These are phyloP conservation scores for Penicillium silybi DNA, from an alignment of 495 filamentous ascomycete species.

Conservation along the genomic window DNA sequence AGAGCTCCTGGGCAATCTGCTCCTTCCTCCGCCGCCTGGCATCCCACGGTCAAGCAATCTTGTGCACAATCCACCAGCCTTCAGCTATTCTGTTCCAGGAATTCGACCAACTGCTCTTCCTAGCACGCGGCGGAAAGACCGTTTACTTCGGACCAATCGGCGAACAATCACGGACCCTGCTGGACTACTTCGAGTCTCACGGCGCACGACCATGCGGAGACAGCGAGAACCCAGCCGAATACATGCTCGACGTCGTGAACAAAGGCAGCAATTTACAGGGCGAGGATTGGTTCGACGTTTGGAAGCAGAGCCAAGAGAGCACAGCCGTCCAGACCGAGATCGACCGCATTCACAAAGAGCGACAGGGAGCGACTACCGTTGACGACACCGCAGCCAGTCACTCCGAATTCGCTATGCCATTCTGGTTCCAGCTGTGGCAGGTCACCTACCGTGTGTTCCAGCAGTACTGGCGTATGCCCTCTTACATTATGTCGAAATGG, in stretches of 20 bases:
- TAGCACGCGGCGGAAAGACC: slow-evolving; percentile 61
- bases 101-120: slow-evolving; percentile 83
- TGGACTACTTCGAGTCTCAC: slow-evolving; percentile 72
- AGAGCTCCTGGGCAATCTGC: slow-evolving; percentile 70
- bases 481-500: slow-evolving; percentile 39
- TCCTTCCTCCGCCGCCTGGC: slow-evolving; percentile 76
- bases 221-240: slow-evolving; percentile 79
- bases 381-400: slow-evolving; percentile 9
- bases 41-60: slow-evolving; percentile 81
- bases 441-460: slow-evolving; percentile 45
- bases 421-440: slow-evolving; percentile 41
- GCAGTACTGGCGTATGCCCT: slow-evolving; percentile 53
- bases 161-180: slow-evolving; percentile 63
- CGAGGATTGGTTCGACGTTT: slow-evolving; percentile 71
- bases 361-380: slow-evolving; percentile 34
- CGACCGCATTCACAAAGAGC: slow-evolving; percentile 53
- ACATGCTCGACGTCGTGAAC: slow-evolving; percentile 78
- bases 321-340: slow-evolving; percentile 61
- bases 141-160: slow-evolving; percentile 89
- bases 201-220: slow-evolving; percentile 62
- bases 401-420: slow-evolving; percentile 48
- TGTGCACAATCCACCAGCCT: slow-evolving; percentile 95
- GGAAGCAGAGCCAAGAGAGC: slow-evolving; percentile 68
- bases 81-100: slow-evolving; percentile 87
- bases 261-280: slow-evolving; percentile 17